A percentile compares a stretch with the other conserved stretches of the same genome.
Conservation (phyloP, 1,284 basidiomycete genomes). For the Cryptococcus sp. region DNA sequence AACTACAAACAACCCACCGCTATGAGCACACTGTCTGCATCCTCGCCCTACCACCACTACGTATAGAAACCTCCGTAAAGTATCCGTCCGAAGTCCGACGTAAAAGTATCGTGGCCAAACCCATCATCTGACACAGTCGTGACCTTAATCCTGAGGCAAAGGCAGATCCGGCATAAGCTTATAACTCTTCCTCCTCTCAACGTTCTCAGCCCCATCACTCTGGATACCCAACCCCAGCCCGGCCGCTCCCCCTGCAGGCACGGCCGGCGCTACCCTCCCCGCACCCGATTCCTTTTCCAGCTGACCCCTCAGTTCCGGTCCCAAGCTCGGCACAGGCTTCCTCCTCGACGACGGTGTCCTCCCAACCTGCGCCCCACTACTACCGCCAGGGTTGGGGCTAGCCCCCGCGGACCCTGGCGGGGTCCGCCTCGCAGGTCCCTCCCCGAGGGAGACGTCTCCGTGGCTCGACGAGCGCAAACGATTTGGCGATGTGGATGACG, state of each 20-base stretch:
- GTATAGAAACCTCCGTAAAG: too few species aligned
- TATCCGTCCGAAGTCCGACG: too few species aligned
- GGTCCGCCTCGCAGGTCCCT: too few species aligned
- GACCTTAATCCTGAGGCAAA: constrained; percentile 6
- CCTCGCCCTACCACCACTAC: too few species aligned
- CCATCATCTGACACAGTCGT: neutral
- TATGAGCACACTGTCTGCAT: too few species aligned
- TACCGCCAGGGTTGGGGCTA: neutral
- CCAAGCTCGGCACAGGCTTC: constrained; percentile 34
- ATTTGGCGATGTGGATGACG: too few species aligned
- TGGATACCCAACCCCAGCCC: neutral
- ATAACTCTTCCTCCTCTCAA: constrained; percentile 19
- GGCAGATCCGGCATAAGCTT: constrained; percentile 23
- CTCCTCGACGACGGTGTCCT: constrained; percentile 14
- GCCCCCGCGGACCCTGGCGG: neutral
- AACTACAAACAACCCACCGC: too few species aligned
- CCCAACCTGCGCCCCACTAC: neutral
- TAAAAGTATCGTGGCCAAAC: too few species aligned
- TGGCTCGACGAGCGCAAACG: too few species aligned
- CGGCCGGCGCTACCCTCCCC: neutral
- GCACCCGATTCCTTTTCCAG: constrained; percentile 17
- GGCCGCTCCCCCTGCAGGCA: neutral
- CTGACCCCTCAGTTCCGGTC: constrained; percentile 27
- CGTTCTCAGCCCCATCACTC: constrained; percentile 1
- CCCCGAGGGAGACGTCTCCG: too few species aligned